Evolutionary conservation across 2,329 filamentous ascomycete species (phyloP), one percentile per base, ranked within the genome.

Genomic region (Xylariaceae sp.): DNA sequence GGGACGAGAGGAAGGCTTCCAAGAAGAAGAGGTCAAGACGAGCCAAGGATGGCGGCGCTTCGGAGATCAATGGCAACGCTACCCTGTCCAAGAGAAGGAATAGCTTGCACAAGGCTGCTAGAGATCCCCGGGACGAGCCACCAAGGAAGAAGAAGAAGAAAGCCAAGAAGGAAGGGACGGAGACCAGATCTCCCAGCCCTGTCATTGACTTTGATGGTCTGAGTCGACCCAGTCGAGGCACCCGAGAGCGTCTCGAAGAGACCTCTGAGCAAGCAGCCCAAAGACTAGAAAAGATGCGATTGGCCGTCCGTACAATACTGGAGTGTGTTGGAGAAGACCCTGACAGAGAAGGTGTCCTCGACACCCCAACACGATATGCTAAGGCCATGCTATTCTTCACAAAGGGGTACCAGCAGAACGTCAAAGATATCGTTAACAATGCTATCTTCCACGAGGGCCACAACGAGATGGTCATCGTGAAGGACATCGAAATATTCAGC

Each of bases 381-480:
- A 93, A 95, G 66, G 93, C 93, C 12, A 83, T 98, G 78, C 79
- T 97, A 49, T 94, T 86, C 72, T 89, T 98, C 65, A 98, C 93
- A 4, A 89, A 94, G 64, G 93, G 93, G 33, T 98, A 98, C 63
- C 89, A 97, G 69, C 83, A 95, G 70, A 96, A 96, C 58, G 79
- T 96, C 41, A 76, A 82, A 47, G 87, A 95, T 61, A 86, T 97
- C 51, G 87, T 97, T 48, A 97, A 97, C 63, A 79, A 84, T 42
- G 93, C 93, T 15, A 87, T 97, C 40, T 98, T 98, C 67, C 85
- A 95, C 57, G 93, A 97, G 64, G 89, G 91, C 48, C 91, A 97
- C 61, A 93, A 95, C 59, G 93, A 98, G 67, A 79, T 98, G 69
- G 90, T 98, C 22, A 95, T 97, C 57, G 89, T 98, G 44, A 95